Conservation (phyloP, 1,139 yeast genomes). For the Candida mesenterica region DNA sequence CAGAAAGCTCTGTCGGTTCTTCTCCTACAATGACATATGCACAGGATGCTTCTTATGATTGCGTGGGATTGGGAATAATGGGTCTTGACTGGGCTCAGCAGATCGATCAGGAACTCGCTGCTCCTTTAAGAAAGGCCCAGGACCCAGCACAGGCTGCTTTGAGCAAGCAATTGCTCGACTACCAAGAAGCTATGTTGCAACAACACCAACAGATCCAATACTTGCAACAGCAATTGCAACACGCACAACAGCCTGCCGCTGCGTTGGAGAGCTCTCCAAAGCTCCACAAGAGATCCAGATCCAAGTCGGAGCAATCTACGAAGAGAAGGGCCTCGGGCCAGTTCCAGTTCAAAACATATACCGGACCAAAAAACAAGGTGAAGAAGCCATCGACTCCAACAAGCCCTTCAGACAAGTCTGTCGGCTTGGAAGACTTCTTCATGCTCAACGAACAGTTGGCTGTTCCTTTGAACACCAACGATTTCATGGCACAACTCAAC, state of each 20-base stretch:
- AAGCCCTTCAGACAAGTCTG: conserved; percentile 11
- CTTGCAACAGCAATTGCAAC: conserved; percentile 23
- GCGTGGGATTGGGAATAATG: conserved; percentile 27
- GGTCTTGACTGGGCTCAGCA: conserved; percentile 17
- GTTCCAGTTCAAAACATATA: conserved; percentile 40
- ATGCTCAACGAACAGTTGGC: conserved; percentile 29
- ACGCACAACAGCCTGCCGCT: conserved; percentile 7
- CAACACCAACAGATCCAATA: conserved; percentile 26
- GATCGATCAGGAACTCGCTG: no score
- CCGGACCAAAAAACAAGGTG: conserved; percentile 31
- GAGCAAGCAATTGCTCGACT: conserved; percentile 19
- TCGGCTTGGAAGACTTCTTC: conserved; percentile 34
- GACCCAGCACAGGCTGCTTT: neutral
- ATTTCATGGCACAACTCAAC: conserved; percentile 3
- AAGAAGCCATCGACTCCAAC: conserved; percentile 6
- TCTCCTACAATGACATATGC: conserved; percentile 1
- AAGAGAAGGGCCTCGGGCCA: conserved; percentile 28
- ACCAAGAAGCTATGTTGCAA: conserved; percentile 25
- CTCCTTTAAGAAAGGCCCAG: no score
- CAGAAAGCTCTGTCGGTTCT: conserved; percentile 8
- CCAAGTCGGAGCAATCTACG: conserved; percentile 19
- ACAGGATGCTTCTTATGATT: conserved; percentile 8
- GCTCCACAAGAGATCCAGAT: conserved; percentile 25
- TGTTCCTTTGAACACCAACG: conserved; percentile 12
- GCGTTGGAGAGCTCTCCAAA: conserved; percentile 6